Evolutionary conservation across 75 land plant species (phyloP).

Genomic region (Pinus tabuliformis): DNA sequence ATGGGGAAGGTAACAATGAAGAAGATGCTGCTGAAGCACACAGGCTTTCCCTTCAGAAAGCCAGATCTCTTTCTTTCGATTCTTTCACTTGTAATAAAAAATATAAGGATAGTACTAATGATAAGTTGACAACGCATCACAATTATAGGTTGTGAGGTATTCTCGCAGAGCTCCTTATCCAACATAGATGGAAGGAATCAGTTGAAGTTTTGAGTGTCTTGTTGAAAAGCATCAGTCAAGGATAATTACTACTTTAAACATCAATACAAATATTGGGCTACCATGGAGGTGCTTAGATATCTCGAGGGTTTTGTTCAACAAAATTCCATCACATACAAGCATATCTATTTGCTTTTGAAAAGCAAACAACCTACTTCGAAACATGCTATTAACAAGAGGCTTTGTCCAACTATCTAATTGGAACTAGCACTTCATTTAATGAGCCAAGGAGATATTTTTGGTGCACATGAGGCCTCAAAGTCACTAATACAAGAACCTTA

Average conservation of each 20-base stretch:
- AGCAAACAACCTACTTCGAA: not conserved
- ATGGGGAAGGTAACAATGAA: not conserved
- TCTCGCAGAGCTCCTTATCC: not conserved
- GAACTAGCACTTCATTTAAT: not conserved
- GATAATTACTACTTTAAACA: not conserved
- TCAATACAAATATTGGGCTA: conserved; percentile 7
- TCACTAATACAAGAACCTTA: not conserved
- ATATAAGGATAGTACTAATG: not conserved
- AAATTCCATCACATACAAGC: not conserved
- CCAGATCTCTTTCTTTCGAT: not conserved
- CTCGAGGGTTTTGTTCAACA: not conserved
- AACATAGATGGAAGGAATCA: not conserved
- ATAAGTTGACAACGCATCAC: not conserved
- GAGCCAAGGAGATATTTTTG: not conserved
- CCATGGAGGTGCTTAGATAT: not conserved
- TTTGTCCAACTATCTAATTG: not conserved
- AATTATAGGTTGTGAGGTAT: conserved; percentile 3
- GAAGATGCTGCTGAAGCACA: not conserved
- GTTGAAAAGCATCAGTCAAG: not conserved
- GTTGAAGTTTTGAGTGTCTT: not conserved
- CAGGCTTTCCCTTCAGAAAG: not conserved
- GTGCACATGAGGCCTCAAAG: not conserved
- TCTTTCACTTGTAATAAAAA: not conserved
- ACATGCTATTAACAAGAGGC: conserved; percentile 1
- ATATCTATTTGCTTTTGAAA: not conserved